phyloP scores from a whole-genome alignment of 192 early-diverging fungal species.

The Backusella parvicylindrica region DNA sequence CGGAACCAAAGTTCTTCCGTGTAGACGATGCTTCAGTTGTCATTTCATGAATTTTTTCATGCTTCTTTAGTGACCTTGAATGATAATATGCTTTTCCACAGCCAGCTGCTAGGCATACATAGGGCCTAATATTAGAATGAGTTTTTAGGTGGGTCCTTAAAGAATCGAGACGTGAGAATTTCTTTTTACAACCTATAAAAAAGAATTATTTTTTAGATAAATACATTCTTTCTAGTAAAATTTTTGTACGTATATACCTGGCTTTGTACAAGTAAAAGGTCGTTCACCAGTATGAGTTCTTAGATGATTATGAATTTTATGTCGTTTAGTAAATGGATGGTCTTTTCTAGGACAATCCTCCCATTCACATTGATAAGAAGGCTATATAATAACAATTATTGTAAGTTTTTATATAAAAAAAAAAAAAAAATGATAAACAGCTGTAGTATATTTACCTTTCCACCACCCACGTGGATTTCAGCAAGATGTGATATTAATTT shows the following conservation, averaged over 20 bases:
- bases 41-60: slow-evolving; percentile 50
- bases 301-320: slow-evolving; percentile 71
- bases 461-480: slow-evolving; percentile 51
- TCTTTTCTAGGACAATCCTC: slow-evolving; percentile 44
- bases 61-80: slow-evolving; percentile 58
- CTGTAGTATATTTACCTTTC: slow-evolving; percentile 40
- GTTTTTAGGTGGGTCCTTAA: slow-evolving; percentile 66
- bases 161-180: slow-evolving; percentile 74
- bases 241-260: slow-evolving; percentile 20
- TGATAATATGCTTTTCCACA: slow-evolving; percentile 64
- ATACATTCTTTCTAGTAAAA: background rate
- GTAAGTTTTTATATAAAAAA: background rate
- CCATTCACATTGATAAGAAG: slow-evolving; percentile 50
- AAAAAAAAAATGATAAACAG: background rate
- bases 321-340: slow-evolving; percentile 66
- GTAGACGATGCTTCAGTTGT: background rate
- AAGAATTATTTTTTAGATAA: background rate
- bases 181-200: slow-evolving; percentile 57
- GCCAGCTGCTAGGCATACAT: slow-evolving; percentile 41
- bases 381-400: slow-evolving; percentile 16
- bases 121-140: slow-evolving; percentile 54
- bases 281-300: slow-evolving; percentile 75
- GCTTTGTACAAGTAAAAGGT: slow-evolving; percentile 62
- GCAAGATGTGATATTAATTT: slow-evolving; percentile 45
- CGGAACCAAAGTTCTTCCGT: background rate